Percentiles rank a stretch among this genome's conserved stretches.
phyloP scores from a whole-genome alignment of 306 rosid genomes.

The Acacia crassicarpa region DNA sequence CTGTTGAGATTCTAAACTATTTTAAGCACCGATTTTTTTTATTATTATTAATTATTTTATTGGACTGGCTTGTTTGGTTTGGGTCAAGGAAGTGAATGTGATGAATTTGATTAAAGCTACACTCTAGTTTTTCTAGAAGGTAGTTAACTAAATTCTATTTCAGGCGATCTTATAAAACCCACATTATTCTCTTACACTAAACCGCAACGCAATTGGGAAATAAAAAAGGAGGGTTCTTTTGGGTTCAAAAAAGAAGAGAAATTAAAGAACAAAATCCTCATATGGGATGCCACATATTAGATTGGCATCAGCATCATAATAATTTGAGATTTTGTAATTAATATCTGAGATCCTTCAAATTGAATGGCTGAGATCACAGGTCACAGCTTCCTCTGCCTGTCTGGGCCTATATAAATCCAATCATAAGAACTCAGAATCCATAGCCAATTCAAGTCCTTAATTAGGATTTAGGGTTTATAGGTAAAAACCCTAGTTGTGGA shows the following conservation, averaged over 20 bases:
- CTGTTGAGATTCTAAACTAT: too few species aligned
- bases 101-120: too few species aligned
- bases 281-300: background rate
- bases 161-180: too few species aligned
- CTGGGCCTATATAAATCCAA: conserved; percentile 13
- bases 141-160: too few species aligned
- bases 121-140: too few species aligned
- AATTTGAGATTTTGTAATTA: conserved; percentile 1
- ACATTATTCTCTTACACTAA: background rate
- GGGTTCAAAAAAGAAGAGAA: background rate
- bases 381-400: background rate
- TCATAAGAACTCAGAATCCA: background rate
- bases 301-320: background rate
- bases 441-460: background rate
- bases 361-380: background rate
- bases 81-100: too few species aligned
- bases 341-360: background rate
- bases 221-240: background rate
- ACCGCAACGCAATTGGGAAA: background rate
- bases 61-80: too few species aligned
- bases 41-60: too few species aligned
- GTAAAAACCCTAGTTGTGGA: background rate
- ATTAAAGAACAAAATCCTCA: background rate
- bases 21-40: too few species aligned
- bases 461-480: background rate